phyloP scores from a whole-genome alignment of 345 rosid species.

The Hibiscus mutabilis region DNA sequence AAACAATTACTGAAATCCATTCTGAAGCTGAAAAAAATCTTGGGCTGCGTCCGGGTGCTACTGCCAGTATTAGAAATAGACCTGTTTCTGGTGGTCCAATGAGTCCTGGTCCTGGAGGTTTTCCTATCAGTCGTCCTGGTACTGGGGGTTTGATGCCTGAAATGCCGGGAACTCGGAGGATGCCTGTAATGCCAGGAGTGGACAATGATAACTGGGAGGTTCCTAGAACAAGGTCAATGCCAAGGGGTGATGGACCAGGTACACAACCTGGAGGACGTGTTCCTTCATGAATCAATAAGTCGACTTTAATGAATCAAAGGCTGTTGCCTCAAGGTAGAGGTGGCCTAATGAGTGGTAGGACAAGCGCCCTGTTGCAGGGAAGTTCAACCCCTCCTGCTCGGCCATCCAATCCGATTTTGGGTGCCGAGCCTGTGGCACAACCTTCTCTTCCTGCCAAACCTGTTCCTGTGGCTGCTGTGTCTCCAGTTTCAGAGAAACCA shows the following conservation, averaged over 20 bases:
- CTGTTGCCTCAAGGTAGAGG: constrained; percentile 76
- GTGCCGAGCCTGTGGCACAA: constrained; percentile 29
- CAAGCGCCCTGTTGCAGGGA: constrained; percentile 80
- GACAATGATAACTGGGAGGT: constrained; percentile 85
- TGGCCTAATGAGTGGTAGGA: constrained; percentile 55
- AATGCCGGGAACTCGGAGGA: constrained; percentile 87
- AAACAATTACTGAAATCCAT: constrained; percentile 88
- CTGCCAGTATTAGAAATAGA: constrained; percentile 69
- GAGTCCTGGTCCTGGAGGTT: constrained; percentile 47
- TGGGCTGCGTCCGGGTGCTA: constrained; percentile 89
- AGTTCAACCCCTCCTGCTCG: constrained; percentile 27
- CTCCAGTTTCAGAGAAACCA: constrained; percentile 22
- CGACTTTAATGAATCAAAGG: constrained; percentile 51
- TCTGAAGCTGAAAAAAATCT: constrained; percentile 87
- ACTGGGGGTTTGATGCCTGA: constrained; percentile 98
- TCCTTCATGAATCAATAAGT: constrained; percentile 39
- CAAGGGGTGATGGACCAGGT: constrained; percentile 65
- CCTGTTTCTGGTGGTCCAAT: constrained; percentile 44
- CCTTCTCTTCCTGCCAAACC: constrained; percentile 19
- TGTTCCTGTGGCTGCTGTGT: constrained; percentile 13
- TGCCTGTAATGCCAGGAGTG: constrained; percentile 91
- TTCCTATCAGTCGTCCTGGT: constrained; percentile 72
- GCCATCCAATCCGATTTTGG: constrained; percentile 12
- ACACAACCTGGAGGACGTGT: constrained; percentile 37
- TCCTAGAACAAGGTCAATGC: constrained; percentile 56